Evolutionary conservation across 2,329 filamentous ascomycete species (phyloP).

Genomic region (Sporothrix pseudoabietina): DNA sequence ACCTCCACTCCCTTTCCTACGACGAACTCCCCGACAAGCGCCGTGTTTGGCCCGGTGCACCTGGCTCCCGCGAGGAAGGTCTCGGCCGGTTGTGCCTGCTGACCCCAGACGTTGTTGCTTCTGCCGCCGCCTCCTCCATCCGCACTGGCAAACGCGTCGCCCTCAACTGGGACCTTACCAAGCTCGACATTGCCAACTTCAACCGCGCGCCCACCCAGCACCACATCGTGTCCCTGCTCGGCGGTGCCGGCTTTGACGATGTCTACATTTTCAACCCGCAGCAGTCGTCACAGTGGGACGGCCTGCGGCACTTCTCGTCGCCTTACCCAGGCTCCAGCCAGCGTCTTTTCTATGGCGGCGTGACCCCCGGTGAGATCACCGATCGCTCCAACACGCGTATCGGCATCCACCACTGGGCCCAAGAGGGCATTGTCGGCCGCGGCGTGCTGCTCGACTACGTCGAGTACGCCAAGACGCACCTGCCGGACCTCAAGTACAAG

Average conservation of each 20-base stretch:
- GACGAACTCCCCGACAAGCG: constrained; percentile 52
- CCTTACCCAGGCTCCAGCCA: constrained; percentile 43
- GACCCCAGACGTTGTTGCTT: constrained; percentile 54
- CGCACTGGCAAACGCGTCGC: constrained; percentile 54
- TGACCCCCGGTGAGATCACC: constrained; percentile 49
- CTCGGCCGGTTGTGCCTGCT: constrained; percentile 54
- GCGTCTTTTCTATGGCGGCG: constrained; percentile 54
- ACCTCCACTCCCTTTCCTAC: constrained; percentile 37
- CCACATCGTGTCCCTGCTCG: constrained; percentile 47
- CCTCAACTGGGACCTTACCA: constrained; percentile 47
- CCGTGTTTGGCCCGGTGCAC: constrained; percentile 51
- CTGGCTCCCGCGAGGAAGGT: constrained; percentile 54
- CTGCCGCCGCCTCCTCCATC: constrained; percentile 54
- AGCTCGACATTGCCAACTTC: constrained; percentile 41
- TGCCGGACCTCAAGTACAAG: constrained; percentile 38
- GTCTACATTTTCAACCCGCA: constrained; percentile 51
- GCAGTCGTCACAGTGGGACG: constrained; percentile 53
- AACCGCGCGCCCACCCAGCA: constrained; percentile 37
- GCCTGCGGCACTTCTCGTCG: constrained; percentile 53
- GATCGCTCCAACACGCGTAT: constrained; percentile 49
- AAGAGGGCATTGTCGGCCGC: constrained; percentile 53
- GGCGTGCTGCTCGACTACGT: constrained; percentile 56
- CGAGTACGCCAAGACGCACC: constrained; percentile 42
- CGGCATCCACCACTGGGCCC: constrained; percentile 41
- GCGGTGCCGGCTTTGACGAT: constrained; percentile 41